phyloP scores from a whole-genome alignment of 495 filamentous ascomycete genomes.

The Chaetomium cochliodes region DNA sequence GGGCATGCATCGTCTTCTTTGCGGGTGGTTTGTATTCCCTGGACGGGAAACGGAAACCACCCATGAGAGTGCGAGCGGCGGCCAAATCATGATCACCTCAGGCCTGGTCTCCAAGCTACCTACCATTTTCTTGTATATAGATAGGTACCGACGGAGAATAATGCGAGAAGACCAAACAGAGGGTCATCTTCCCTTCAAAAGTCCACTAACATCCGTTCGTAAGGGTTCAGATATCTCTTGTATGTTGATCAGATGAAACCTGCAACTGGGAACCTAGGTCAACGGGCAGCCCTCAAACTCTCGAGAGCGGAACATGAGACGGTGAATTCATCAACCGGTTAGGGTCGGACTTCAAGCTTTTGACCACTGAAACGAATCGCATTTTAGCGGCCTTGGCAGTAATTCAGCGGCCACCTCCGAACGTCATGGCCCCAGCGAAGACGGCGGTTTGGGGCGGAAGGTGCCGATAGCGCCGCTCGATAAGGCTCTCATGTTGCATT shows the following conservation, averaged over 20 bases:
- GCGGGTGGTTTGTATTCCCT: conserved; percentile 86
- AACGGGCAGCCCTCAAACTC: no score
- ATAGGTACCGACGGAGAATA: conserved; percentile 7
- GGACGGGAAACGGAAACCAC: conserved; percentile 54
- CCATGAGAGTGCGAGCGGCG: conserved; percentile 22
- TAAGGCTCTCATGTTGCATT: conserved; percentile 4
- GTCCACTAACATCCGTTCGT: no score
- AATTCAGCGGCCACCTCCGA: conserved; percentile 14
- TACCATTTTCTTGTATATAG: conserved; percentile 15
- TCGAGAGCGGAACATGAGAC: no score
- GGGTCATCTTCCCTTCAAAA: no score
- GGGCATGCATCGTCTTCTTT: conserved; percentile 80
- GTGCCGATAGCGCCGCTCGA: background rate
- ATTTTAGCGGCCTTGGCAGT: conserved; percentile 26
- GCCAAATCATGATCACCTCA: conserved; percentile 23
- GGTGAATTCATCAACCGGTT: conserved; percentile 26
- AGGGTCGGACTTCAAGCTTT: conserved; percentile 30
- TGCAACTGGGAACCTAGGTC: no score
- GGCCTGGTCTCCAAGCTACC: background rate
- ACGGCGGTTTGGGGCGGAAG: conserved; percentile 10
- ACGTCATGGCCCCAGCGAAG: conserved; percentile 12
- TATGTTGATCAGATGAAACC: no score
- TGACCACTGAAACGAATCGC: conserved; percentile 25
- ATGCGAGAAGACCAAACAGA: background rate
- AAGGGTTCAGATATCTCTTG: no score